These are phyloP conservation scores for Ophidiomyces ophidiicola DNA, from an alignment of 2,329 filamentous ascomycete species.

Conservation along the genomic window DNA sequence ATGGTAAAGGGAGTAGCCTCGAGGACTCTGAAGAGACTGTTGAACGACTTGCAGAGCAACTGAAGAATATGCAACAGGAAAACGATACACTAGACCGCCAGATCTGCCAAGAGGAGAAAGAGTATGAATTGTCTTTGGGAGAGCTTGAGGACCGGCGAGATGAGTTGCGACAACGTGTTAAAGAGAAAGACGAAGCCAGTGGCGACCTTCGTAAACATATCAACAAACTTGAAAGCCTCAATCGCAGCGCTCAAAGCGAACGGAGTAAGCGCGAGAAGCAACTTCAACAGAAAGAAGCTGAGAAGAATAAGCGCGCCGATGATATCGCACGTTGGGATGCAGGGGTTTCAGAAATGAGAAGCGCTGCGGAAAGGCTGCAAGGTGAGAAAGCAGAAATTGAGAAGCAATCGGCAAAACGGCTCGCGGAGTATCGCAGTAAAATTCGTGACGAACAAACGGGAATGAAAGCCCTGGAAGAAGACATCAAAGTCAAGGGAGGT, in stretches of 20 bases:
- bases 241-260: constrained; percentile 66
- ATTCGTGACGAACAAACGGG: constrained; percentile 35
- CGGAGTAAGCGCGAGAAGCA: constrained; percentile 62
- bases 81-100: constrained; percentile 65
- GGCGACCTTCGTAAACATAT: constrained; percentile 72
- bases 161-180: constrained; percentile 61
- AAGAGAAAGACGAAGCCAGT: constrained; percentile 83
- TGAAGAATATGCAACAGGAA: constrained; percentile 69
- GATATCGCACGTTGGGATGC: constrained; percentile 48
- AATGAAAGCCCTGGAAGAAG: constrained; percentile 49
- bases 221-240: constrained; percentile 65
- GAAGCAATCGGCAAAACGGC: constrained; percentile 29
- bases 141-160: constrained; percentile 68
- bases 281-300: constrained; percentile 48
- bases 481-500: constrained; percentile 47
- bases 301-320: constrained; percentile 48
- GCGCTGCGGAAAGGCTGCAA: constrained; percentile 36
- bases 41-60: constrained; percentile 65
- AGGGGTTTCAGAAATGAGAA: constrained; percentile 41
- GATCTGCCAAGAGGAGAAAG: constrained; percentile 55
- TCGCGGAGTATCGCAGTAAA: constrained; percentile 33
- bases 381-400: constrained; percentile 34
- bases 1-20: constrained; percentile 26
- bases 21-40: constrained; percentile 55
- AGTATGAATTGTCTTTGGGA: constrained; percentile 52